A percentile compares a stretch with the other conserved stretches of the same genome.
Evolutionary conservation across 1,284 basidiomycete genomes (phyloP).

Genomic region (Thecaphora frezii): DNA sequence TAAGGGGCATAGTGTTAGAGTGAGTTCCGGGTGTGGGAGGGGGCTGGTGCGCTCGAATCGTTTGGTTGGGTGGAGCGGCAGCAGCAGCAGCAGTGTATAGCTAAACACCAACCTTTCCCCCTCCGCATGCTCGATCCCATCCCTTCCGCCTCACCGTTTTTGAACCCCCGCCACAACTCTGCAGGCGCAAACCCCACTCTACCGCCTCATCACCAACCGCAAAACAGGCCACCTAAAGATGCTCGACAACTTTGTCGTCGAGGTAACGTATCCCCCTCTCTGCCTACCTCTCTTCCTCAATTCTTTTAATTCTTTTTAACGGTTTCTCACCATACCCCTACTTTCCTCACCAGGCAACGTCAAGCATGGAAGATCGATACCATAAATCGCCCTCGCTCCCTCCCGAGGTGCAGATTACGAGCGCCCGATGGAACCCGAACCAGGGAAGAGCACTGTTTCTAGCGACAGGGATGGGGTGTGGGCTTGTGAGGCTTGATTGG

Average conservation of each 20-base stretch:
- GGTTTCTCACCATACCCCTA: conserved; percentile 8
- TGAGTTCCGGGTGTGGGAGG: neutral
- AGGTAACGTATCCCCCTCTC: neutral
- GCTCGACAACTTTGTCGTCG: neutral
- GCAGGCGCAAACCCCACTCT: neutral
- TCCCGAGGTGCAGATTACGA: conserved; percentile 14
- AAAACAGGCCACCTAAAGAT: neutral
- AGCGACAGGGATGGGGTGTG: neutral
- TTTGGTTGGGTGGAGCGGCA: too few relatives aligned
- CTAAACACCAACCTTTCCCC: too few relatives aligned
- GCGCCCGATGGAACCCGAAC: conserved; percentile 23
- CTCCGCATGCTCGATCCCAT: too few relatives aligned
- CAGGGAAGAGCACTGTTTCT: conserved; percentile 2
- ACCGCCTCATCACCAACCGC: neutral
- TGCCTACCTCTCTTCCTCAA: neutral
- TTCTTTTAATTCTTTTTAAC: conserved; percentile 2
- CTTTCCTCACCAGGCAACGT: conserved; percentile 9
- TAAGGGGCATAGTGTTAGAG: neutral
- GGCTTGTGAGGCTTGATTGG: neutral
- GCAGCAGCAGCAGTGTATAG: too few relatives aligned
- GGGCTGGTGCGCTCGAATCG: neutral
- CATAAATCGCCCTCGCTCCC: conserved; percentile 3
- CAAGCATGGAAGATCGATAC: conserved; percentile 7
- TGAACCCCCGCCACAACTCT: neutral
- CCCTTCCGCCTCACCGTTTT: neutral